Conservation (phyloP, 768 basidiomycete species). For the Cystobasidium ongulense region DNA sequence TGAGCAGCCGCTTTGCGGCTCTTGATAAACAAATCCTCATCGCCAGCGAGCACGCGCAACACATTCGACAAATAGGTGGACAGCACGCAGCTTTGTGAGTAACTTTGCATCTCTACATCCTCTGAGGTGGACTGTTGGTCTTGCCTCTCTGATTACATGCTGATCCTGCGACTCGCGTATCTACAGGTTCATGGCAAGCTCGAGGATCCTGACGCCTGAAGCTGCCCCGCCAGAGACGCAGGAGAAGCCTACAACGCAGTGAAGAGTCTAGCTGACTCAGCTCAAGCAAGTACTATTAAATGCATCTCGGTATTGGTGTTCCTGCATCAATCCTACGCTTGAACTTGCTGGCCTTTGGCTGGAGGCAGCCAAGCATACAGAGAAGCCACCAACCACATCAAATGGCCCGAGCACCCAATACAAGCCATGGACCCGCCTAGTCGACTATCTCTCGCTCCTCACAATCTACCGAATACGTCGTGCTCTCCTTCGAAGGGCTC, state of each 20-base stretch:
- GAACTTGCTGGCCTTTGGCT: too few species aligned
- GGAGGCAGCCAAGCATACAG: too few species aligned
- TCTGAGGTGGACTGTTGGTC: background rate
- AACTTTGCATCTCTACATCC: background rate
- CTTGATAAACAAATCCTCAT: conserved; percentile 17
- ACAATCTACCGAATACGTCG: too few species aligned
- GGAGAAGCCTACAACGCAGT: background rate
- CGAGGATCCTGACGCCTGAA: conserved; percentile 1
- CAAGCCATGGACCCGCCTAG: too few species aligned
- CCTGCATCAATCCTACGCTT: too few species aligned
- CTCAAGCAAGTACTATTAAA: background rate
- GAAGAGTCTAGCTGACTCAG: background rate
- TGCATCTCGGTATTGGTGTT: too few species aligned
- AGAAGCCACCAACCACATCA: too few species aligned
- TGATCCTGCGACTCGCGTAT: background rate
- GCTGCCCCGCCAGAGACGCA: background rate
- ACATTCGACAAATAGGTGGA: conserved; percentile 3
- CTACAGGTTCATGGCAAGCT: conserved; percentile 3
- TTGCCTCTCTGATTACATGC: background rate
- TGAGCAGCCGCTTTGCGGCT: background rate
- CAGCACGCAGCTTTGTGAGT: conserved; percentile 19
- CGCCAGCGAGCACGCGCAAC: conserved; percentile 3
- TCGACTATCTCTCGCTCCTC: too few species aligned
- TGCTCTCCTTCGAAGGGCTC: too few species aligned
- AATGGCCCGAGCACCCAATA: too few species aligned